These are phyloP conservation scores for Wallemia hederae DNA, from an alignment of 1,284 basidiomycete genomes.

Conservation along the genomic window DNA sequence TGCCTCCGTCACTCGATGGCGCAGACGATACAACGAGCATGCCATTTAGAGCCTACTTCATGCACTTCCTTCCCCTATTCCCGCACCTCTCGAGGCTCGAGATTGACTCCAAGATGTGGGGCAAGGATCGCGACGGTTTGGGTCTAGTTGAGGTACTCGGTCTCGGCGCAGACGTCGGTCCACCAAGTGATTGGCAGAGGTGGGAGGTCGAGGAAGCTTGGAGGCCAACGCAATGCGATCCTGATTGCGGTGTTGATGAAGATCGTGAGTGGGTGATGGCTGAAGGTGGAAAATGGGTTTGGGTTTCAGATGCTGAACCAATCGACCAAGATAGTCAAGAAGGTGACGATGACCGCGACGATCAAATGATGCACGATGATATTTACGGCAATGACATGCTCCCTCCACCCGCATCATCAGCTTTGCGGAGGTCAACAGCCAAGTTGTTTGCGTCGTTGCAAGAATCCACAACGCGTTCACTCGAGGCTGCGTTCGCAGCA, in stretches of 20 bases:
- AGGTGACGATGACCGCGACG: background rate
- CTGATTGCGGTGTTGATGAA: background rate
- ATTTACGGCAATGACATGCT: background rate
- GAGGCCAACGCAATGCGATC: background rate
- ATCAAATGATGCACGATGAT: background rate
- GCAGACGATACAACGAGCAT: background rate
- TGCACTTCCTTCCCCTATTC: constrained; percentile 1
- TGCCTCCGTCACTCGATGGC: background rate
- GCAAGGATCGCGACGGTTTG: background rate
- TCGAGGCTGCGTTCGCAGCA: constrained; percentile 9
- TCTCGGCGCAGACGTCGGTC: background rate
- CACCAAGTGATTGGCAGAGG: constrained; percentile 1
- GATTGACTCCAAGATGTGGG: background rate
- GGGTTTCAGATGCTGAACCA: constrained; percentile 1
- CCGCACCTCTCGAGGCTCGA: background rate
- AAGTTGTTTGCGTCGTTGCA: constrained; percentile 5
- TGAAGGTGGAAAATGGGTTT: constrained; percentile 1
- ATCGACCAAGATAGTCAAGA: background rate
- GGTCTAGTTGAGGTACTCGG: constrained; percentile 1
- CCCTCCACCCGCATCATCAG: background rate
- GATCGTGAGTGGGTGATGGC: constrained; percentile 1
- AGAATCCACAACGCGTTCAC: constrained; percentile 5
- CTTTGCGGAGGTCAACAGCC: background rate
- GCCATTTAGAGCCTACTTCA: constrained; percentile 1
- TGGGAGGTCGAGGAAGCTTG: constrained; percentile 1